Evolutionary conservation across 2,329 filamentous ascomycete genomes (phyloP), one percentile per base, ranked within the genome.

Genomic region (Aschersonia sp.): DNA sequence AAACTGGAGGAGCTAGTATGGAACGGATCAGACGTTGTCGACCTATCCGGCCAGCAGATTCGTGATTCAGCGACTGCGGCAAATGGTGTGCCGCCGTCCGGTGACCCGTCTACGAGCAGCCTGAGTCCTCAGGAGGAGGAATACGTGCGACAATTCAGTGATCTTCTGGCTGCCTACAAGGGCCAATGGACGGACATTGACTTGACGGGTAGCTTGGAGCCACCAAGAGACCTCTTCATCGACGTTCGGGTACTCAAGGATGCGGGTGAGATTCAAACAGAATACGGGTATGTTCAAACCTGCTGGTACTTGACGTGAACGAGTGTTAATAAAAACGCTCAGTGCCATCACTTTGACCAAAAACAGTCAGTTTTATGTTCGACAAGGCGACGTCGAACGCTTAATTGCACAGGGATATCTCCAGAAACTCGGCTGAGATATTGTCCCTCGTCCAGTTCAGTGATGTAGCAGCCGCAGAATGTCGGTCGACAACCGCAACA

Each of bases 101-200:
- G 66, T 8, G 73, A 78, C 47, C 69, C 66, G 31, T 69, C 68
- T 29, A 79, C 80, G 50, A 90, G 83, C 68, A 90, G 85, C 58
- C 69, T 97, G 50, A 95, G 88, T 57, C 89, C 92, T 0, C 90
- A 97, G 62, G 92, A 98, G 63, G 89, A 96, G 63, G 92, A 97
- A 57, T 98, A 96, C 60, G 85, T 95, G 49, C 76, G 90, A 51
- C 83, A 89, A 59, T 98, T 96, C 60, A 83, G 84, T 54, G 89
- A 98, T 58, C 71, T 98, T 54, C 69, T 98, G 48, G 87, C 90
- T n/a, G 87, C 88, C 2, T 96, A 94, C 66, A 98, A 98, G 63
- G 92, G 92, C 1, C 88, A 95, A 59, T 98, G 90, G 90, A 97
- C 90, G 22, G 92, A 98, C 62, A 85, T 98, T 55, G 92, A 98